These are phyloP conservation scores for Chaetomidium leptoderma DNA, from an alignment of 495 filamentous ascomycete species.

Conservation along the genomic window DNA sequence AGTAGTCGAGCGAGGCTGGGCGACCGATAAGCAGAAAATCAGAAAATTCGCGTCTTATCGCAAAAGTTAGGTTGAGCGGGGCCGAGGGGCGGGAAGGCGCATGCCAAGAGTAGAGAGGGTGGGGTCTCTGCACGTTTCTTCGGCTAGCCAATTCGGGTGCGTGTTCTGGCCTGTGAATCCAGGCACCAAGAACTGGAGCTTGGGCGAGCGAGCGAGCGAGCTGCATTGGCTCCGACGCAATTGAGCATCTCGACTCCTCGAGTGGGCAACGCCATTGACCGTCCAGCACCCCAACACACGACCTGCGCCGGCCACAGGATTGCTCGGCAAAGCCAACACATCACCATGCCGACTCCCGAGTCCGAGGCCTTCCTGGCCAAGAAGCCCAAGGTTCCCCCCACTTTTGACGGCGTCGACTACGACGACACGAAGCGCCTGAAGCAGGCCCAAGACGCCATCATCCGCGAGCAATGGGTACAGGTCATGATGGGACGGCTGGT, in stretches of 20 bases:
- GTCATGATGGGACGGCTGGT: slow-evolving; percentile 96
- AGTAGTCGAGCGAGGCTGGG: too few species aligned
- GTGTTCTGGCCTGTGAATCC: slow-evolving; percentile 6
- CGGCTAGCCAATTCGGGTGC: too few species aligned
- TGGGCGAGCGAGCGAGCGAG: neutral
- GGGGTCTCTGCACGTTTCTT: neutral
- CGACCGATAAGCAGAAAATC: too few species aligned
- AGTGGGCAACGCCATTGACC: slow-evolving; percentile 13
- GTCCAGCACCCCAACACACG: slow-evolving; percentile 12
- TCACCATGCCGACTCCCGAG: slow-evolving; percentile 78
- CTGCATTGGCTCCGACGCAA: slow-evolving; percentile 5
- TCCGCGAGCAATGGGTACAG: slow-evolving; percentile 95
- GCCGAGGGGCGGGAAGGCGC: neutral
- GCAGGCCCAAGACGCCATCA: slow-evolving; percentile 87
- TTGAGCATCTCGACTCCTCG: slow-evolving; percentile 11
- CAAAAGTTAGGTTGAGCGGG: slow-evolving; percentile 11
- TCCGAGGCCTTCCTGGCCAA: slow-evolving; percentile 87
- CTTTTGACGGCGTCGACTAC: slow-evolving; percentile 96
- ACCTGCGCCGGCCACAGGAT: slow-evolving; percentile 1
- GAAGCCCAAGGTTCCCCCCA: slow-evolving; percentile 89
- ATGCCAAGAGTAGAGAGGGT: neutral
- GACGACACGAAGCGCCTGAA: slow-evolving; percentile 85
- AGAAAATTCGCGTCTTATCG: slow-evolving; percentile 6
- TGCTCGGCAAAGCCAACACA: slow-evolving; percentile 5
- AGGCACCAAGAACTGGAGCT: slow-evolving; percentile 18